Evolutionary conservation across 345 rosid species (phyloP).

Genomic region (Bretschneidera sinensis): DNA sequence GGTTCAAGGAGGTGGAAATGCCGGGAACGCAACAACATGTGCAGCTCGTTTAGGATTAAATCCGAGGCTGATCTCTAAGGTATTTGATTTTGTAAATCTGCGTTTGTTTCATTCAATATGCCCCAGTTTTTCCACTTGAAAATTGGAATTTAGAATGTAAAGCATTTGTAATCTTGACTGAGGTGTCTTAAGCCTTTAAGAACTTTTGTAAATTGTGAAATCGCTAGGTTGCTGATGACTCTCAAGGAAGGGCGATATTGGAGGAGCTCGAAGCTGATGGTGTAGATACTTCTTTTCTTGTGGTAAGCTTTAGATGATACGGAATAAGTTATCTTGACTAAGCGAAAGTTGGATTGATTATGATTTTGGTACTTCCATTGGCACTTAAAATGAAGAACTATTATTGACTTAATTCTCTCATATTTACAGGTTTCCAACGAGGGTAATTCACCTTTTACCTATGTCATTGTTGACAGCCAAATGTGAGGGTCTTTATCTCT

Average conservation of each 20-base stretch:
- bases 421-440: slow-evolving; percentile 57
- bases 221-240: slow-evolving; percentile 47
- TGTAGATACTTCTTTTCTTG: slow-evolving; percentile 56
- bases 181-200: no score
- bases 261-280: slow-evolving; percentile 57
- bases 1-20: slow-evolving; percentile 81
- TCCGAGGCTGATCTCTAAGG: slow-evolving; percentile 63
- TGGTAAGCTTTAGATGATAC: slow-evolving; percentile 32
- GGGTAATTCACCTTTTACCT: slow-evolving; percentile 84
- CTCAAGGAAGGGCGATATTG: slow-evolving; percentile 46
- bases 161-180: not conserved
- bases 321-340: not conserved
- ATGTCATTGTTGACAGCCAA: slow-evolving; percentile 70
- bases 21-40: slow-evolving; percentile 60
- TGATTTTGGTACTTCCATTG: not conserved
- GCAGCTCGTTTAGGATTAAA: slow-evolving; percentile 59
- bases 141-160: not conserved
- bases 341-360: slow-evolving; percentile 1
- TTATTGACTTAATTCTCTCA: not conserved
- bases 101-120: not conserved
- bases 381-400: not conserved
- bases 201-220: not conserved
- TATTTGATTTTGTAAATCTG: slow-evolving; percentile 1
- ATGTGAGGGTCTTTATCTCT: slow-evolving; percentile 44
- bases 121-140: not conserved